Percentiles rank a stretch among this genome's conserved stretches.
Conservation (phyloP, 768 basidiomycete species). For the Suillus decipiens region DNA sequence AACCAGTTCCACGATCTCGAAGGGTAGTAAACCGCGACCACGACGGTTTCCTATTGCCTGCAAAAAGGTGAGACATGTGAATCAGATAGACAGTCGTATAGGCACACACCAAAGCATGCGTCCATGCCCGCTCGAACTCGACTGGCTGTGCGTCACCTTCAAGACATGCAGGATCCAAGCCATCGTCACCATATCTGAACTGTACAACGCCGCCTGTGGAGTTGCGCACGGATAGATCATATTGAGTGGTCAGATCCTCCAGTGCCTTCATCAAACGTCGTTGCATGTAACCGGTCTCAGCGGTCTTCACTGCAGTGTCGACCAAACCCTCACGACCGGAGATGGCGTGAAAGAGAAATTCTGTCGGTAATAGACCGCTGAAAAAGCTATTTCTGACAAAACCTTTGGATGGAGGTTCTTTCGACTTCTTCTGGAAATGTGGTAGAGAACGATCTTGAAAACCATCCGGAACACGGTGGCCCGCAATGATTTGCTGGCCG, state of each 20-base stretch:
- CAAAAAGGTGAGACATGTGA: conserved; percentile 11
- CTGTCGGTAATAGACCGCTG: conserved; percentile 86
- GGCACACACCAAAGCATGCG: conserved; percentile 68
- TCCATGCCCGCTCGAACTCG: conserved; percentile 86
- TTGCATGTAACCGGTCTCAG: conserved; percentile 99
- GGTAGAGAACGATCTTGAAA: conserved; percentile 99
- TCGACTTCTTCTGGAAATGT: conserved; percentile 96
- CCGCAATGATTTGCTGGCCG: conserved; percentile 98
- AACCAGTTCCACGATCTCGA: conserved; percentile 77
- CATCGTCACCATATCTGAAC: conserved; percentile 96
- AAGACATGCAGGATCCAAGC: conserved; percentile 92
- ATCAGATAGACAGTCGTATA: background rate
- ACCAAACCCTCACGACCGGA: conserved; percentile 98
- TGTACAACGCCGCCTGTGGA: conserved; percentile 95
- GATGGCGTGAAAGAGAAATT: conserved; percentile 99
- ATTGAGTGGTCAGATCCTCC: conserved; percentile 95
- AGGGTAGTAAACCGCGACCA: conserved; percentile 77
- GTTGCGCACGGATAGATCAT: conserved; percentile 94
- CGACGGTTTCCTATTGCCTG: conserved; percentile 65
- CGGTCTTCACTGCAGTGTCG: conserved; percentile 99
- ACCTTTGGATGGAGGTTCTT: conserved; percentile 95
- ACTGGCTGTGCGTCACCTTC: conserved; percentile 96
- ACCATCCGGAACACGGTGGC: conserved; percentile 96
- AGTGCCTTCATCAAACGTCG: conserved; percentile 98
- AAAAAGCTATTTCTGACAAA: conserved; percentile 99